These are phyloP conservation scores for Cercospora nicotianae DNA, from an alignment of 2,329 filamentous ascomycete species.

Conservation along the genomic window DNA sequence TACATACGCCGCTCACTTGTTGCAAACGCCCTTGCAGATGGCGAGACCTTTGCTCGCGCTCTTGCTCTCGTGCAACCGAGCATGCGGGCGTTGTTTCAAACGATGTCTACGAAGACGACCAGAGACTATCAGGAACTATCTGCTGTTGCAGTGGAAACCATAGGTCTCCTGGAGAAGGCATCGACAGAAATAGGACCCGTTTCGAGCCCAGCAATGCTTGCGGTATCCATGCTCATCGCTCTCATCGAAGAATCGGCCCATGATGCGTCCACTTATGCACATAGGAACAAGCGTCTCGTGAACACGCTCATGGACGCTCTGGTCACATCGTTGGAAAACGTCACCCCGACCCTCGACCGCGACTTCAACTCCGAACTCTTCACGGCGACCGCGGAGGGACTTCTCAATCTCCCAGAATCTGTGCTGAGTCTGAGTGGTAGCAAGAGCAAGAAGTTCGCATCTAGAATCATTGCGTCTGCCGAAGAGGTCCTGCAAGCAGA, in stretches of 20 bases:
- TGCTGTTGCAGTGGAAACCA: not conserved
- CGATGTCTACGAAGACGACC: not conserved
- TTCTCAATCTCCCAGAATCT: not conserved
- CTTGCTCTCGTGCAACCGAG: not conserved
- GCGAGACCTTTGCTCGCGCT: not conserved
- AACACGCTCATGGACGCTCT: not conserved
- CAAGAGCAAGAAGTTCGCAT: not conserved
- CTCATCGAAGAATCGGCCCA: not conserved
- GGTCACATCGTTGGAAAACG: not conserved
- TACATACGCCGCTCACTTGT: not conserved
- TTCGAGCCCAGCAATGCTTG: not conserved
- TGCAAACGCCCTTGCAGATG: not conserved
- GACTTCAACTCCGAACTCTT: not conserved
- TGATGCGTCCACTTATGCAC: not conserved
- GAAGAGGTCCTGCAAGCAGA: not conserved
- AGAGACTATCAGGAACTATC: not conserved
- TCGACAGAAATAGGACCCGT: not conserved
- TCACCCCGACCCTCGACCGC: not conserved
- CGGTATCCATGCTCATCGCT: not conserved
- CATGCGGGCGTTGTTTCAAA: not conserved
- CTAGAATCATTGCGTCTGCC: not conserved
- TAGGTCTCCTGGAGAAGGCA: not conserved
- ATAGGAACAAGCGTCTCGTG: not conserved
- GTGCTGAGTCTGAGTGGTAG: not conserved
- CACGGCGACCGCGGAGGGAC: not conserved